Conservation (phyloP, 2,329 filamentous ascomycete genomes). For the Torrubiella hemipterigena region DNA sequence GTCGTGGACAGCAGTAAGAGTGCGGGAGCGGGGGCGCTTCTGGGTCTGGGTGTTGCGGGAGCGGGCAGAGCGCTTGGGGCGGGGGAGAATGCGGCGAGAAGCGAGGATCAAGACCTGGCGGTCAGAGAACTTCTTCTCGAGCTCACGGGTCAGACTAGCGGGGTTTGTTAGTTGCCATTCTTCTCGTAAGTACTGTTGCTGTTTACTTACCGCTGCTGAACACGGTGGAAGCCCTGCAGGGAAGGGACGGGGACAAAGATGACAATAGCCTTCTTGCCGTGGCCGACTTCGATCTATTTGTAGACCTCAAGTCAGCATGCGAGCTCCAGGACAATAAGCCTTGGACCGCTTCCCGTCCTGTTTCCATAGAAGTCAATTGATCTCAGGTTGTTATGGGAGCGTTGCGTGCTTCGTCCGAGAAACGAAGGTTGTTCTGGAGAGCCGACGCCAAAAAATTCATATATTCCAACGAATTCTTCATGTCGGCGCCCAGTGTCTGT, state of each 20-base stretch:
- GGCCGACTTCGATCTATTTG: constrained; percentile 95
- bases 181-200: too few relatives aligned
- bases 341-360: constrained; percentile 68
- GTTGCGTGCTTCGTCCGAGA: neutral
- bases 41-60: constrained; percentile 93
- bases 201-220: constrained; percentile 94
- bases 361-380: constrained; percentile 42
- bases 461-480: too few relatives aligned
- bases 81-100: constrained; percentile 95
- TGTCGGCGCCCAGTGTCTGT: too few relatives aligned
- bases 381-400: too few relatives aligned
- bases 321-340: constrained; percentile 56
- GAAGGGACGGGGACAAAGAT: constrained; percentile 99
- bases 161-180: constrained; percentile 12
- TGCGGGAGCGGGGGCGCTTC: constrained; percentile 97
- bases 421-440: too few relatives aligned
- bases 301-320: constrained; percentile 62
- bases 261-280: constrained; percentile 99
- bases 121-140: constrained; percentile 99
- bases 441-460: too few relatives aligned
- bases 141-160: constrained; percentile 88
- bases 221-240: constrained; percentile 96
- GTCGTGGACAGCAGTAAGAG: constrained; percentile 97
- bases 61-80: constrained; percentile 96
- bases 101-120: constrained; percentile 98